phyloP scores from a whole-genome alignment of 176 grass and related monocot genomes.

The Bothriochloa decipiens region DNA sequence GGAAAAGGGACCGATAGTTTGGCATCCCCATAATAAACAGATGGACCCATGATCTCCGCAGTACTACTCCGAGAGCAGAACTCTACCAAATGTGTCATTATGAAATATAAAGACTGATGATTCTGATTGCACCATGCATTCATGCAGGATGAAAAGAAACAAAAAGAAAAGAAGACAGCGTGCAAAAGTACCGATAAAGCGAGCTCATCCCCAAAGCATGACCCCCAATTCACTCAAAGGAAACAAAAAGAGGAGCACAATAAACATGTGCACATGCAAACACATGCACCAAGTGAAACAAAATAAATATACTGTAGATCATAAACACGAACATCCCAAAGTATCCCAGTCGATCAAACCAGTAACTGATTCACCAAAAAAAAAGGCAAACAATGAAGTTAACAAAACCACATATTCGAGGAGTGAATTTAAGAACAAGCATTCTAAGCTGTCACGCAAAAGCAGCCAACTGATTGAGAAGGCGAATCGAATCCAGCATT shows the following conservation, averaged over 20 bases:
- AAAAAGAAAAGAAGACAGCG: not conserved
- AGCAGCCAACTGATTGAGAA: not conserved
- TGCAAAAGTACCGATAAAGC: constrained; percentile 7
- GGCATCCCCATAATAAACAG: not conserved
- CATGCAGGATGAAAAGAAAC: constrained; percentile 1
- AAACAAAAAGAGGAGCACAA: constrained; percentile 38
- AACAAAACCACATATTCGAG: constrained; percentile 9
- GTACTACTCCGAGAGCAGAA: not conserved
- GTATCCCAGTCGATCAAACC: constrained; percentile 28
- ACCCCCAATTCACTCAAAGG: constrained; percentile 47
- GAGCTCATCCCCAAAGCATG: constrained; percentile 47
- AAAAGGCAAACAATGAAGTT: constrained; percentile 31
- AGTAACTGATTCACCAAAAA: constrained; percentile 28
- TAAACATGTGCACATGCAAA: constrained; percentile 50
- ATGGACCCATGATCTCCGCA: constrained; percentile 7
- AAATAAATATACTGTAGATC: constrained; percentile 34
- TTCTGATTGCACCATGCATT: constrained; percentile 3
- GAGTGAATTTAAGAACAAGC: not conserved
- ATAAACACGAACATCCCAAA: constrained; percentile 36
- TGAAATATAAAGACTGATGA: constrained; percentile 6
- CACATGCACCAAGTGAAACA: constrained; percentile 43
- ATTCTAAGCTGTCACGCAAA: not conserved
- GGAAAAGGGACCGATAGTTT: not conserved
- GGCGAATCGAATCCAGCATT: constrained; percentile 7
- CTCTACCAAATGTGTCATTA: too few species aligned